Evolutionary conservation across 257 asterid genomes (phyloP), one percentile per base, ranked within the genome.

Genomic region (Solanum sejunctum): DNA sequence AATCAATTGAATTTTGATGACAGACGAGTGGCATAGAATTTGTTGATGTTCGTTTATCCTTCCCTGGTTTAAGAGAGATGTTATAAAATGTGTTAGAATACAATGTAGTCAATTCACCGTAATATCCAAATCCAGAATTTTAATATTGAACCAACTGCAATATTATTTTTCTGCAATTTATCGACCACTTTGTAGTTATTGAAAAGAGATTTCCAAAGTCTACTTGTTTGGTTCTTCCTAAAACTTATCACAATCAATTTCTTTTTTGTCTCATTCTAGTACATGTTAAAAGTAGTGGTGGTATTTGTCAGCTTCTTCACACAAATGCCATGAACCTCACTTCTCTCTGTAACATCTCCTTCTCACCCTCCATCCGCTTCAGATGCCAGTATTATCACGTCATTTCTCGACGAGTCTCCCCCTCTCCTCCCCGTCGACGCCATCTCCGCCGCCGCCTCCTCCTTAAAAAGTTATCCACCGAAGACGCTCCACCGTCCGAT

Each of bases 401-500:
- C 36, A 73, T 84, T 84, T 75, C 45, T 90, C 86, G 88, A 88
- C 91, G 89, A 64, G 12, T 83, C 23, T 69, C 85, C 56, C 28
- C 81, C 10, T 67, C 70, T 2, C 41, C 82, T 61, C 52, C 82
- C 67, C 90, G 90, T 85, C 90, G 91, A 21, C 97, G 97, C 90
- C 98, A 89, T 89, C 93, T 86, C 84, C 97, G 97, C 80, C 97
- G 95, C 18, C 91, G 92, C 83, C 98, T 91, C 77, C 95, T 91
- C 81, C 95, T 90, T 83, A 86, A 93, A 85, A 84, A 90, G 88
- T 87, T 86, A 54, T 92, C 92, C 9, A 39, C 52, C 0, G 63
- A 84, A 49, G 63, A 84, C 73, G 3, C 16, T 81, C 81, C 70
- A 84, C 92, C 91, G 86, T 88, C 95, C 82, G 93, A 90, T 43